Base-by-base conservation (phyloP, 345 rosid species). In the Noccaea bulbosa region DNA sequence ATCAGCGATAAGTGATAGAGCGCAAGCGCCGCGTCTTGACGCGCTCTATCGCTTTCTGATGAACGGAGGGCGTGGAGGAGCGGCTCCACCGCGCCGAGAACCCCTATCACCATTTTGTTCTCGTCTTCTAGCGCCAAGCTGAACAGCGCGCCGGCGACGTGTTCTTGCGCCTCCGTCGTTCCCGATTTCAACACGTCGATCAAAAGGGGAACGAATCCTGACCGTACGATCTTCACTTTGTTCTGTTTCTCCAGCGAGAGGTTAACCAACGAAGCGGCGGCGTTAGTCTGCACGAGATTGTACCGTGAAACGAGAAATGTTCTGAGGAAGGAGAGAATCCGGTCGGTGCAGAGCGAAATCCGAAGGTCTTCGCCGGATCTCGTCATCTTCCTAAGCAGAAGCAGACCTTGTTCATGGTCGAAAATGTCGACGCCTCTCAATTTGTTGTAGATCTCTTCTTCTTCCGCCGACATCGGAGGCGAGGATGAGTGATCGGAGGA, bases 81-180 rank as follows among this genome's bases (percentile, higher is more conserved):
- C 15, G 97, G 93, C 72, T 85, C 90, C 73, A 93, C 77, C 58
- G 92, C 97, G 5, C 98, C 97, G 8, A 93, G 74, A 12, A 87
- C 97, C 16, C 93, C 98, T 2, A 93, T 88, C 37, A 92, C 97
- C 83, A 87, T 88, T 73, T 87, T 88, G 68, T 86, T 93, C 63
- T 87, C 85, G n/a, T 90, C 92, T 24, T 93, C 96, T 6, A 90
- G 62, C 38, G 97, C 88, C 46, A 93, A 78, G 46, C 98, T 93
- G 50, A 93, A 93, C 34, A 93, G 55, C 11, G 88, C 91, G 5
- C 96, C 98, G 4, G 91, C 81, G 0, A 94, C 98, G 69, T 90
- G 98, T 33, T 87, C 91, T 51, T 85, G 92, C 2, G 97, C 83
- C 69, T 93, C 96, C 5, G 81, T 75, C 1, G 85, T 87, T n/a